phyloP scores from a whole-genome alignment of 768 basidiomycete species.

The Favolaschia claudopus region DNA sequence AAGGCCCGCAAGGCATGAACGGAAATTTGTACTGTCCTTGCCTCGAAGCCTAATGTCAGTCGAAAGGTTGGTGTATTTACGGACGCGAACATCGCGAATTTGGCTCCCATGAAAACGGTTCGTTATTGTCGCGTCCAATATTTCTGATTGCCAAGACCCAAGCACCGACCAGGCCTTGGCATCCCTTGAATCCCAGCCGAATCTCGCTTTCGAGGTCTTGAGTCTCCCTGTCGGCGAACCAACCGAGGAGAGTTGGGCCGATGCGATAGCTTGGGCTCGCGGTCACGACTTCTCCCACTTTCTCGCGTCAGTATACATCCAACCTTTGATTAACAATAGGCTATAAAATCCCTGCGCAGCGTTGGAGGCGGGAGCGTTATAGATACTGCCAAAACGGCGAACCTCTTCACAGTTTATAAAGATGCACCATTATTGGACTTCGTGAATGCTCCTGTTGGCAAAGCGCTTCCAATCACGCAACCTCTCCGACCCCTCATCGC shows the following conservation, averaged over 20 bases:
- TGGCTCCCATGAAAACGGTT: slow-evolving; percentile 85
- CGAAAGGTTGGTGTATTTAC: slow-evolving; percentile 93
- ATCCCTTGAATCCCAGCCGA: slow-evolving; percentile 78
- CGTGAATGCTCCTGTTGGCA: slow-evolving; percentile 95
- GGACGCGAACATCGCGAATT: slow-evolving; percentile 82
- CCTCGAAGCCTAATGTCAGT: slow-evolving; percentile 12
- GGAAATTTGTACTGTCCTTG: not conserved
- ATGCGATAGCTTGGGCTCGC: slow-evolving; percentile 89
- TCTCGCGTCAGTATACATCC: slow-evolving; percentile 67
- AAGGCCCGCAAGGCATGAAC: slow-evolving; percentile 77
- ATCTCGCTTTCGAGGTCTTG: slow-evolving; percentile 83
- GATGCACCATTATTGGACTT: slow-evolving; percentile 95
- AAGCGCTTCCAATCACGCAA: slow-evolving; percentile 74
- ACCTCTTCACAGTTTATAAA: slow-evolving; percentile 92
- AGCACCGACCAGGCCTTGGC: slow-evolving; percentile 64
- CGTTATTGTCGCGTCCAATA: slow-evolving; percentile 41
- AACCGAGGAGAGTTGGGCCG: slow-evolving; percentile 88
- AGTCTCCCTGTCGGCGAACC: slow-evolving; percentile 89
- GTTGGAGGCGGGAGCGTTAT: slow-evolving; percentile 96
- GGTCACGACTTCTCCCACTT: slow-evolving; percentile 92
- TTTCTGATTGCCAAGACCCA: not conserved
- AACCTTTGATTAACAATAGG: not conserved
- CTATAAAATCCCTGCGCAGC: slow-evolving; percentile 46
- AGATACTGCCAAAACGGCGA: slow-evolving; percentile 95
- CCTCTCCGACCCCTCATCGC: slow-evolving; percentile 86